Base-by-base conservation (phyloP, 1,139 yeast genomes). In the Blastobotrys raffinosifermentans region DNA sequence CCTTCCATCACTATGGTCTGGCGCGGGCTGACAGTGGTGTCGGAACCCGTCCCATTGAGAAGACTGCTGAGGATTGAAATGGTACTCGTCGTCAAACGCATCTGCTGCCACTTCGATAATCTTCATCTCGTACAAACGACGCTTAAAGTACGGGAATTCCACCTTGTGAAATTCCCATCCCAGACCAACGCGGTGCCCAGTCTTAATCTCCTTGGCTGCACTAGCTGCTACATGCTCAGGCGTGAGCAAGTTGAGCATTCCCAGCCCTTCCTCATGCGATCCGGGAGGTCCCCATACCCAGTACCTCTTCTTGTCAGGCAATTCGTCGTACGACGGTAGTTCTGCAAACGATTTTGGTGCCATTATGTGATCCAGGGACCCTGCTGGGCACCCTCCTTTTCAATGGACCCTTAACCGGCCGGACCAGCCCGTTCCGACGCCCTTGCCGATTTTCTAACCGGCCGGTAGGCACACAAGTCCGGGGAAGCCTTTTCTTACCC, bases 11-110 rank as follows among this genome's bases (percentile, higher is more conserved):
- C 35, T 38, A 19, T 31, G 38, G 20, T 37, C 46, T 13, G 16
- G 31, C 11, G 15, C 40, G 35, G 49, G 51, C 45, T 32, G 56
- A 34, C 37, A 48, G 45, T 44, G 46, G 38, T 59, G 64, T 15
- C 63, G 41, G 35, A 59, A 44, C 7, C 63, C 63, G 35, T 59
- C 64, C 62, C 63, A 59, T 41, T 59, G 64, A 5, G 61, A 51
- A 9, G 58, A 49, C 9, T 47, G 44, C 35, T 59, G 64, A 4
- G 64, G 58, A 41, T 59, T 59, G 38, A 58, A 40, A 22, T 31
- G 37, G 19, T 50, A 43, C 26, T 47, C 50, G 34, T 59, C 64
- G 41, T 59, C 64, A 39, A 58, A 53, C 11, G 44, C 38, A 25
- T 30, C 19, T 10, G 33, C 25, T 13, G 25, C 15, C 30, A n/a